phyloP scores from a whole-genome alignment of 331 rosid species.

The Telfairia occidentalis region DNA sequence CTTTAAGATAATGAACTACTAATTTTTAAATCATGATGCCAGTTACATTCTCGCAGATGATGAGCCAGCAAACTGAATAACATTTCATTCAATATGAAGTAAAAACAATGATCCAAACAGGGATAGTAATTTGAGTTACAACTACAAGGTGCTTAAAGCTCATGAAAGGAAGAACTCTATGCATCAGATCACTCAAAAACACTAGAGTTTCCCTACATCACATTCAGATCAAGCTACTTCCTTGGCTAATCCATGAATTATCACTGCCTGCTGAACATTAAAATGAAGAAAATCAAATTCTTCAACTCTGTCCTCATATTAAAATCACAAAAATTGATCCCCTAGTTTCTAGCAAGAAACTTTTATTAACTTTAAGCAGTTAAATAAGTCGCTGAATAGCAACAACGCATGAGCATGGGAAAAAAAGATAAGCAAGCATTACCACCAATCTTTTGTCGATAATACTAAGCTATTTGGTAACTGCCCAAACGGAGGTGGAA shows the following conservation, averaged over 20 bases:
- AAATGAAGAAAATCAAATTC: neutral
- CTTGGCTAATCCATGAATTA: neutral
- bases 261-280: neutral
- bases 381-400: neutral
- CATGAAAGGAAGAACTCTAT: neutral
- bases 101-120: neutral
- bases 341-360: neutral
- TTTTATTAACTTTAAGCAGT: neutral
- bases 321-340: neutral
- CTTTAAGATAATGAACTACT: neutral
- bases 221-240: neutral
- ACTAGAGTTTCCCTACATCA: neutral
- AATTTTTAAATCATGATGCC: neutral
- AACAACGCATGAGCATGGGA: neutral
- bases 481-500: neutral
- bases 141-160: neutral
- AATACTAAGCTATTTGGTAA: neutral
- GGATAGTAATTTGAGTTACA: neutral
- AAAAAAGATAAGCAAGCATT: neutral
- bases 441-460: neutral
- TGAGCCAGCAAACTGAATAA: neutral
- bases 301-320: neutral
- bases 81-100: neutral
- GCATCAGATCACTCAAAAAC: neutral
- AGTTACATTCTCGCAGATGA: neutral